Percentiles rank a stretch among this genome's conserved stretches.
These are phyloP conservation scores for Adansonia madagascariensis DNA, from an alignment of 441 rosid species.

Conservation along the genomic window DNA sequence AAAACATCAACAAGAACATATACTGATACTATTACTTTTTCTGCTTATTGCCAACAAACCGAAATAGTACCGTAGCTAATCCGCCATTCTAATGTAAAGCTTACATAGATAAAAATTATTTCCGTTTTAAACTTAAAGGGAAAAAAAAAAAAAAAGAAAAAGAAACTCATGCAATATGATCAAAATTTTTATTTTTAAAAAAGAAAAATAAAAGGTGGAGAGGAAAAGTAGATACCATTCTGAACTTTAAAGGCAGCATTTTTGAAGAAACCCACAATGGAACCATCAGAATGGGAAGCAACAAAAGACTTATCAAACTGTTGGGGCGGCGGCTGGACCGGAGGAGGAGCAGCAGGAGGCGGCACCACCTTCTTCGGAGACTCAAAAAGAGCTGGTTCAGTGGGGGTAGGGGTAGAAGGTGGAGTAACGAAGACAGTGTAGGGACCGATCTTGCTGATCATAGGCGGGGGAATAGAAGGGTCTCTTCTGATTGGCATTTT, in stretches of 20 bases:
- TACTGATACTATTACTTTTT: too few species aligned
- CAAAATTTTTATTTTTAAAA: not conserved
- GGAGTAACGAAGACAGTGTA: conserved; percentile 97
- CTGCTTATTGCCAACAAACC: too few species aligned
- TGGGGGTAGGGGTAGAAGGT: conserved; percentile 77
- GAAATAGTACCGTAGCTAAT: too few species aligned
- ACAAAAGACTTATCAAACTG: conserved; percentile 54
- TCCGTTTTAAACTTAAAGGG: too few species aligned
- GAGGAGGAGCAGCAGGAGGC: conserved; percentile 59
- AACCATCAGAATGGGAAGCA: conserved; percentile 41
- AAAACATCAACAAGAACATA: conserved; percentile 7
- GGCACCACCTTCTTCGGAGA: conserved; percentile 50
- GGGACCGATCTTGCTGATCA: conserved; percentile 94
- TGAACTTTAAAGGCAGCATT: conserved; percentile 76
- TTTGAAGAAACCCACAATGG: conserved; percentile 68
- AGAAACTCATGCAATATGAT: not conserved
- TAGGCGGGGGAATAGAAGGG: conserved; percentile 75
- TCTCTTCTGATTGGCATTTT: conserved; percentile 75
- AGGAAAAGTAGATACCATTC: conserved; percentile 50
- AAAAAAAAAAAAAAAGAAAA: too few species aligned
- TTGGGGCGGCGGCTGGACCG: conserved; percentile 78
- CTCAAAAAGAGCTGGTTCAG: conserved; percentile 40
- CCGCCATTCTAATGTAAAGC: too few species aligned
- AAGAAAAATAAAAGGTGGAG: not conserved
- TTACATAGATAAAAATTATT: not conserved